Base-by-base conservation (phyloP, 2,329 filamentous ascomycete species). In the Alternaria sp. region DNA sequence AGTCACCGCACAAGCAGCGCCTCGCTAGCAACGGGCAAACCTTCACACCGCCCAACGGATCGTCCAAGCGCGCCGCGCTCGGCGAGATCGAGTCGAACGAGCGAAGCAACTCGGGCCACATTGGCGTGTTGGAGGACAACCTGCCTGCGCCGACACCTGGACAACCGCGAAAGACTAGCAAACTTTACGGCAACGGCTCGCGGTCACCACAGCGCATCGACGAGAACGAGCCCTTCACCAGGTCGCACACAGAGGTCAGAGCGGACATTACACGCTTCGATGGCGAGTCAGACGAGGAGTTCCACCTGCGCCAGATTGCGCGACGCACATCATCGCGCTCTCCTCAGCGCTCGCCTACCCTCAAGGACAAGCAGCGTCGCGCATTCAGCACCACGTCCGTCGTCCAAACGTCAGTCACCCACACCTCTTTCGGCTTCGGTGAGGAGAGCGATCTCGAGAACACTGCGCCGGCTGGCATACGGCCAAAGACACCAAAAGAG, bases 91-190 rank as follows among this genome's bases (percentile, higher is more conserved):
- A 96, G 73, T 88, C 92, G 68, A 97, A 97, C 64, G 88, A 89
- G 70, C 83, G 83, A 61, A 76, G 79, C 47, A 81, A 78, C 12
- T 70, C 74, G 18, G 78, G 80, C 23, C 72, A 87, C 70, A 85
- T 88, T 68, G 87, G 88, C 54, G 86, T 89, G n/a, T 88, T 92
- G 75, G 94, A 97, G 68, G 94, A 97, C 77, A 96, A 96, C 72
- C 87, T 99, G 6, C 96, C 96, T 3, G 95, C 94, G 0, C 96
- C 96, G 4, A 99, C 96, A 5, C 96, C 96, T 0, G 96, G 96
- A 3, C 96, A 99, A 79, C 96, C 96, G 26, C 89, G 96, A 66
- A 98, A 99, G 85, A 92, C 91, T 15, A 90, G 90, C 68, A 89
- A 93, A 60, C 87, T 89, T 63, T 93, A 94, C 72, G 87, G 86